A percentile compares a stretch with the other conserved stretches of the same genome.
Conservation (phyloP, 2,329 filamentous ascomycete species). For the Penicillium sp. region DNA sequence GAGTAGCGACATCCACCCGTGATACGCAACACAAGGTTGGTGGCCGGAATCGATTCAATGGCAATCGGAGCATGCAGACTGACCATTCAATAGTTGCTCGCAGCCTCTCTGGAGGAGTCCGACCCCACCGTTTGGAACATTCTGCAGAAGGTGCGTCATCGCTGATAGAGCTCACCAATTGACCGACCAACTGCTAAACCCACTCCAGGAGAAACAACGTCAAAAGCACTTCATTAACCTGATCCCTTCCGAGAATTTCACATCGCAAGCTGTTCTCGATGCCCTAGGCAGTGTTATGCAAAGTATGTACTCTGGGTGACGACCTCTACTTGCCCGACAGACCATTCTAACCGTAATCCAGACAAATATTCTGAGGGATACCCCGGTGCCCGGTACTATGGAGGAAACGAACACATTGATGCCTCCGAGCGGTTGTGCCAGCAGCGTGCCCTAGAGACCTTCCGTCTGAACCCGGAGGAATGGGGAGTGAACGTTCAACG, state of each 20-base stretch:
- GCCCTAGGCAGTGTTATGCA: conserved; percentile 93
- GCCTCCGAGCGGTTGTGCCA: conserved; percentile 86
- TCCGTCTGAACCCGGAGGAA: conserved; percentile 75
- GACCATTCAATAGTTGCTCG: conserved; percentile 63
- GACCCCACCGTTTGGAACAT: conserved; percentile 87
- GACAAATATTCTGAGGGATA: conserved; percentile 99
- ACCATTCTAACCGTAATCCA: conserved; percentile 39
- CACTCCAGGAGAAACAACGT: conserved; percentile 77
- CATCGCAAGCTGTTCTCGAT: conserved; percentile 87
- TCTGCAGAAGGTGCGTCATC: conserved; percentile 71
- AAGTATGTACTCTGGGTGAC: conserved; percentile 55
- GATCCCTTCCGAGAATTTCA: conserved; percentile 94
- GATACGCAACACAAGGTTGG: conserved; percentile 44
- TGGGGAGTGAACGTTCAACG: conserved; percentile 98
- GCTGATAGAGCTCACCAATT: conserved; percentile 4
- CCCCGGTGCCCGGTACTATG: conserved; percentile 92
- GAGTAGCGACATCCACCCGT: conserved; percentile 34
- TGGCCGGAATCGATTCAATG: background rate
- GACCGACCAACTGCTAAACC: conserved; percentile 14
- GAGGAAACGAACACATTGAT: conserved; percentile 95
- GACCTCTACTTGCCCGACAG: background rate
- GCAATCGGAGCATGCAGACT: conserved; percentile 7
- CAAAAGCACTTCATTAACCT: conserved; percentile 99
- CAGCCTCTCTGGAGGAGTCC: conserved; percentile 73
- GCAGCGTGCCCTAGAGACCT: conserved; percentile 81